Base-by-base conservation (phyloP, 2,329 filamentous ascomycete genomes). In the Aureobasidium lini region DNA sequence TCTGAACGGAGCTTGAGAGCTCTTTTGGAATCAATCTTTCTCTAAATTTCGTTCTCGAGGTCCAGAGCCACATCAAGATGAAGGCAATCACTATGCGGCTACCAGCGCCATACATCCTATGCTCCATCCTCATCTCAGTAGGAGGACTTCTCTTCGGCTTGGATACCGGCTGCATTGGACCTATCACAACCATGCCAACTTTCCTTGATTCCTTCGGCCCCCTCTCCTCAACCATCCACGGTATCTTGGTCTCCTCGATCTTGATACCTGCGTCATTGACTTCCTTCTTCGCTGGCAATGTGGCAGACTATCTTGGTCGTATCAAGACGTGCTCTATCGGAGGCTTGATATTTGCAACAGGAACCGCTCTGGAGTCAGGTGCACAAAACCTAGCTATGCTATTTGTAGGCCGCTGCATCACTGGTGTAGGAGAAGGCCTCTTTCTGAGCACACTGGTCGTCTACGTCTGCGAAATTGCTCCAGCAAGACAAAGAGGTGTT, bases 401-500 rank as follows among this genome's bases (percentile, higher is more conserved):
- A 44, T 71, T 83, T 32, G 69, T 74, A 3, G 82, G 82, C 1
- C 72, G 82, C 1, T 73, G 74, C 0, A 65, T 84, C 2, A 77
- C 76, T 11, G 82, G 82, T 0, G 66, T 83, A 4, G 83, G 83
- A 0, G 77, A 83, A 62, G 81, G 81, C 0, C 67, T 82, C 2
- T 84, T 79, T 61, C n/a, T 61, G 2, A 61, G 59, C 29, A 57
- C 54, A 6, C 37, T 57, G 7, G 53, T 58, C 9, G 59, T 61
- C 5, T 83, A 85, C 62, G 81, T 86, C 29, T 81, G 79, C 61
- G 84, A 87, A 67, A 83, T 86, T 10, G 82, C 1, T 76, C 79
- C 10, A 66, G 76, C 1, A 77, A 78, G 77, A 6, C 73, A 81
- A 9, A 74, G 79, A 7, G 64, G 64, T 6, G 62, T 61, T 23